Percentiles rank a stretch among this genome's conserved stretches.
Evolutionary conservation across 2,329 filamentous ascomycete species (phyloP).

Genomic region (Didymella keratinophila): DNA sequence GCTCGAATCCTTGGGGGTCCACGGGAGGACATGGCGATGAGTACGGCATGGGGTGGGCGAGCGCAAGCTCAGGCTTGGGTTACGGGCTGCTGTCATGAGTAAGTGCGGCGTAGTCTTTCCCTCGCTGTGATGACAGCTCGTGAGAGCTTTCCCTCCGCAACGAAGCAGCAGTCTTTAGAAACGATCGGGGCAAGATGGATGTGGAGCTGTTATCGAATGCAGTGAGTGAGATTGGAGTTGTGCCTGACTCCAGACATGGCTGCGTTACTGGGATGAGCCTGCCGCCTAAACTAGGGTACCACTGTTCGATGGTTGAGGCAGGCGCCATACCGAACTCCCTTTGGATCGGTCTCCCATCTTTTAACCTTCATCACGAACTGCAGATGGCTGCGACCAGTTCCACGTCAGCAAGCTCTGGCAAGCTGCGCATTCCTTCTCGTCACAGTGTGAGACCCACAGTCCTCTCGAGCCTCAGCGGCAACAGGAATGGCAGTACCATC

Average conservation of each 20-base stretch:
- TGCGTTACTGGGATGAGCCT: slow-evolving; percentile 27
- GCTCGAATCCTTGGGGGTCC: background rate
- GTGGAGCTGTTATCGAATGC: background rate
- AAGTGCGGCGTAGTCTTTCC: background rate
- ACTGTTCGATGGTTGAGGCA: slow-evolving; percentile 18
- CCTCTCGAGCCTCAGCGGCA: background rate
- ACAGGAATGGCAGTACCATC: background rate
- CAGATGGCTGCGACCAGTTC: too few species aligned
- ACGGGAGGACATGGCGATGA: background rate
- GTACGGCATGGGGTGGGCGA: background rate
- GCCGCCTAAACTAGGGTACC: slow-evolving; percentile 37
- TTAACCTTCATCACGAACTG: background rate
- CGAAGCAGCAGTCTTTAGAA: background rate
- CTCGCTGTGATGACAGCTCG: background rate
- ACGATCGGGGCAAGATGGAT: background rate
- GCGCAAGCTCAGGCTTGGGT: background rate
- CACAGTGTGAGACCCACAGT: background rate
- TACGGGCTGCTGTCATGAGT: background rate
- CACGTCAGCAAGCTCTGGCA: background rate
- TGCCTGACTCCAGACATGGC: slow-evolving; percentile 19
- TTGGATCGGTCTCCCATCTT: slow-evolving; percentile 13
- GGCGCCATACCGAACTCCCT: slow-evolving; percentile 12
- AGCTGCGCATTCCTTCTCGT: background rate
- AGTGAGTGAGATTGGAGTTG: slow-evolving; percentile 7
- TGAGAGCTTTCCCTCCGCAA: background rate